phyloP scores from a whole-genome alignment of 441 rosid genomes.

The Euphorbia celastroides region DNA sequence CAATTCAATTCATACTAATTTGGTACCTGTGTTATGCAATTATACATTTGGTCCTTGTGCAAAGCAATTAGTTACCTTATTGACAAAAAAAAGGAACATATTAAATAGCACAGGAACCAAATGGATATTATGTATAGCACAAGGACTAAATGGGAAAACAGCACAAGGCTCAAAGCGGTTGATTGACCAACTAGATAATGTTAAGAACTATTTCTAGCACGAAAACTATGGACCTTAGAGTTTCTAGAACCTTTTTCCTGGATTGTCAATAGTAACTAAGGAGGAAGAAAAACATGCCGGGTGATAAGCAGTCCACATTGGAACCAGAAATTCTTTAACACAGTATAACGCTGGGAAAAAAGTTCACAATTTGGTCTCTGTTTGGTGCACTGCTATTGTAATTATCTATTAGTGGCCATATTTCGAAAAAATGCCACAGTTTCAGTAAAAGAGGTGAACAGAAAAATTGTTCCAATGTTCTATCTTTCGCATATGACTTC shows the following conservation, averaged over 20 bases:
- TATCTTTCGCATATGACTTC: background rate
- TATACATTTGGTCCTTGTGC: too few relatives aligned
- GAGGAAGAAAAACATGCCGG: background rate
- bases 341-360: background rate
- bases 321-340: background rate
- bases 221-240: background rate
- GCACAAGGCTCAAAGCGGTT: too few relatives aligned
- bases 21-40: too few relatives aligned
- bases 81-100: too few relatives aligned
- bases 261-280: background rate
- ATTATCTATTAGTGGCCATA: background rate
- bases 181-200: too few relatives aligned
- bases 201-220: background rate
- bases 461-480: background rate
- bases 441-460: background rate
- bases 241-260: constrained; percentile 5
- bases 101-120: too few relatives aligned
- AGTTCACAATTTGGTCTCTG: background rate
- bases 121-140: too few relatives aligned
- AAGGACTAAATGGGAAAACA: too few relatives aligned
- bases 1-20: too few relatives aligned
- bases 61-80: too few relatives aligned
- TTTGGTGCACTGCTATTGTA: background rate
- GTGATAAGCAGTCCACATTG: background rate
- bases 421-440: background rate